These are phyloP conservation scores for Cyclotella atomus DNA, from an alignment of 108 stramenopile genomes.

Conservation along the genomic window DNA sequence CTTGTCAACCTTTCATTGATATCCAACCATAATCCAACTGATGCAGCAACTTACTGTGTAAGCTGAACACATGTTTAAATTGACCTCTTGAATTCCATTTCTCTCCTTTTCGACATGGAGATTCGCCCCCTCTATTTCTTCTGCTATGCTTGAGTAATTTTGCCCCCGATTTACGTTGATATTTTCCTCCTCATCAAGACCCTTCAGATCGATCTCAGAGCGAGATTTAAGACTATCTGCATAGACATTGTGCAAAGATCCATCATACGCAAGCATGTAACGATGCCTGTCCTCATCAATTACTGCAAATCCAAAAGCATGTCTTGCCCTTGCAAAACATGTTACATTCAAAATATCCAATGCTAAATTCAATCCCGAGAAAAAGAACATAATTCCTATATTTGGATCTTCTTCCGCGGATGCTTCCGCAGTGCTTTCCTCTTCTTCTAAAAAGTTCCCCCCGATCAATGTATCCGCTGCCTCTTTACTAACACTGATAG, in stretches of 20 bases:
- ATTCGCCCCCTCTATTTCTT: slow-evolving; percentile 20
- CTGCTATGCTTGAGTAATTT: slow-evolving; percentile 25
- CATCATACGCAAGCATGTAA: slow-evolving; percentile 46
- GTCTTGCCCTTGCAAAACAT: slow-evolving; percentile 75
- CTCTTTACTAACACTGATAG: slow-evolving; percentile 38
- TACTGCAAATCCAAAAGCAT: slow-evolving; percentile 60
- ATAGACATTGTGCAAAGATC: slow-evolving; percentile 38
- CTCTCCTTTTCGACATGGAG: slow-evolving; percentile 18
- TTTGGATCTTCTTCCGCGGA: slow-evolving; percentile 39
- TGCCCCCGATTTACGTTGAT: slow-evolving; percentile 1
- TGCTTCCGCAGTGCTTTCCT: background rate
- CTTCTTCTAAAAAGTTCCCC: slow-evolving; percentile 1
- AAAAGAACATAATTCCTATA: slow-evolving; percentile 72
- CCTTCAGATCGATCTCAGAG: slow-evolving; percentile 28
- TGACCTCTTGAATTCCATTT: slow-evolving; percentile 36
- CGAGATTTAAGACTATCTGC: slow-evolving; percentile 28
- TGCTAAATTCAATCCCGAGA: slow-evolving; percentile 66
- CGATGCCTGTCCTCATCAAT: slow-evolving; percentile 48
- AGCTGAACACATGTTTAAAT: slow-evolving; percentile 86
- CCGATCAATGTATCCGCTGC: slow-evolving; percentile 19
- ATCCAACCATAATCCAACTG: too few relatives aligned
- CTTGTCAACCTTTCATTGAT: too few relatives aligned
- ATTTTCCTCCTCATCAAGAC: slow-evolving; percentile 24
- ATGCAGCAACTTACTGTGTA: slow-evolving; percentile 66
- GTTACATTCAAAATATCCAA: slow-evolving; percentile 79